Evolutionary conservation across 805 yeast species (phyloP), one percentile per base, ranked within the genome.

Genomic region (Cyberlindnera xylosilytica): DNA sequence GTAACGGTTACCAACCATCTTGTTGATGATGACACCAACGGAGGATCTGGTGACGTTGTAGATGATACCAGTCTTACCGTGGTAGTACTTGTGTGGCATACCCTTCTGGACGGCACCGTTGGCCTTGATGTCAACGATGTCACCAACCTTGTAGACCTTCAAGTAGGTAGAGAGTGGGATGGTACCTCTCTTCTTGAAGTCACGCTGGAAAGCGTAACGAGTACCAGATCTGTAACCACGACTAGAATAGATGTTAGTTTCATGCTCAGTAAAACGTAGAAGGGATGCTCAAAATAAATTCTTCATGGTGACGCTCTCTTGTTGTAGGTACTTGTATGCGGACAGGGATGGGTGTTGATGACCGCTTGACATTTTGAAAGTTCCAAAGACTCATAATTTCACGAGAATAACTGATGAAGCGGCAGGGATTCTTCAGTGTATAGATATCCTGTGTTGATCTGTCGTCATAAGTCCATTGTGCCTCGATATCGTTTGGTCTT

Each of bases 181-280:
- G 64, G 83, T 74, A 74, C 99, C 99, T 78, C 91, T 95, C 66
- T 68, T 72, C 83, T 87, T 90, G 90, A 85, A 93, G 84, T 91
- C 98, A 78, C 99, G 93, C 78, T 89, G 87, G 95, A 93, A 93
- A 80, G 95, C 95, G 90, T 93, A 93, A 79, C 99, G 96, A 79
- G 99, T 91, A 80, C 99, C 93, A 67, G 97, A 89, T 90, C 99
- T 90, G 84, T 88, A 90, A 85, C 99, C 99, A 80, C 88, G 97
- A 76, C 89, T 79, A 38, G 38, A 37, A 36, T 20, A 37, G 35
- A 24, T 36, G 44, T 48, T 47, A 47, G 51, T 47, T 33, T 33
- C 31, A 22, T 18, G 38, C 20, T 41, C 33, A 20, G 10, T 8
- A 22, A 12, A 7, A 4, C 16, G 4, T 4, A 18, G 13, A 4